phyloP scores from a whole-genome alignment of 805 yeast species.

The Nakazawaea holstii region DNA sequence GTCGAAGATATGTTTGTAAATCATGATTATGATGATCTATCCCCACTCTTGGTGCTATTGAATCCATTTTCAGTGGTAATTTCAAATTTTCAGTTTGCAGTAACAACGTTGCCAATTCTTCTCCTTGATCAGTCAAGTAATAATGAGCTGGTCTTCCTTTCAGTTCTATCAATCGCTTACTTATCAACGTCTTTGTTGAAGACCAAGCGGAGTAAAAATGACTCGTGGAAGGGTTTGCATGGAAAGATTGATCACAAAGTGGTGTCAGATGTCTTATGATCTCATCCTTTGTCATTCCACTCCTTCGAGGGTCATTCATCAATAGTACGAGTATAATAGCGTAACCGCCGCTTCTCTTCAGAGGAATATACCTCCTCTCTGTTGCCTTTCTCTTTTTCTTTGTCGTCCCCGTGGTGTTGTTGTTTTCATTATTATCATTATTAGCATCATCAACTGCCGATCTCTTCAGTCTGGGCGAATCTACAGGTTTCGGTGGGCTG shows the following conservation, averaged over 20 bases:
- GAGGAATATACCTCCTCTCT: slow-evolving; percentile 55
- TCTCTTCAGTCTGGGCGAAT: slow-evolving; percentile 16
- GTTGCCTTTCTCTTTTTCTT: slow-evolving; percentile 18
- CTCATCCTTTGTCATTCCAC: slow-evolving; percentile 63
- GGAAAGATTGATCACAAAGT: slow-evolving; percentile 54
- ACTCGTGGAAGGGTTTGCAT: slow-evolving; percentile 51
- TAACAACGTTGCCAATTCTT: slow-evolving; percentile 43
- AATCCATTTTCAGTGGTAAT: neutral
- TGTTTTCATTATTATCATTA: slow-evolving; percentile 2
- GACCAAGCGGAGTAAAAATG: slow-evolving; percentile 76
- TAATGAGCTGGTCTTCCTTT: slow-evolving; percentile 58
- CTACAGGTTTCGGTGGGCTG: slow-evolving; percentile 31
- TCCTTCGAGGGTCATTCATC: slow-evolving; percentile 37
- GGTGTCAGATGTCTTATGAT: slow-evolving; percentile 48
- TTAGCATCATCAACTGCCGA: slow-evolving; percentile 3
- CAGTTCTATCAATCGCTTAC: slow-evolving; percentile 50
- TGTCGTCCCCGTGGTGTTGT: slow-evolving; percentile 17
- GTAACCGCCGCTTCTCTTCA: slow-evolving; percentile 75
- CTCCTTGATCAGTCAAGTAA: slow-evolving; percentile 66
- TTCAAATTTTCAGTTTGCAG: slow-evolving; percentile 3
- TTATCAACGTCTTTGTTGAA: slow-evolving; percentile 56
- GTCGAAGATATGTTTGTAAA: slow-evolving; percentile 2
- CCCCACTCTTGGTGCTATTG: neutral
- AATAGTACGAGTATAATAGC: slow-evolving; percentile 65
- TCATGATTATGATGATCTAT: neutral